phyloP scores from a whole-genome alignment of 225 moss, liverwort and hornwort species.

The Polytrichum commune region DNA sequence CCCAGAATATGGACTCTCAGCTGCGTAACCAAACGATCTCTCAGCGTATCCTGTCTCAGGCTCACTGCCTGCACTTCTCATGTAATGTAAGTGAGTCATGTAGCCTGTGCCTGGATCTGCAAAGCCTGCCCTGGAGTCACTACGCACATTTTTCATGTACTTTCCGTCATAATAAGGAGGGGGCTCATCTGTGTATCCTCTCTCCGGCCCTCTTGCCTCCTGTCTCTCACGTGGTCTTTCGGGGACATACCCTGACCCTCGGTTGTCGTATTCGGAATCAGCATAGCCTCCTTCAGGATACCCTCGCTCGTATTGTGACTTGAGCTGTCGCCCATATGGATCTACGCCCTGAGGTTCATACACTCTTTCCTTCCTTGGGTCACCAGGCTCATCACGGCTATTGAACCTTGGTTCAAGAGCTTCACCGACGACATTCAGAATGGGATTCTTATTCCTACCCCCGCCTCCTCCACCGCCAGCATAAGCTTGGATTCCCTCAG shows the following conservation, averaged over 20 bases:
- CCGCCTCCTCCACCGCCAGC: slow-evolving; percentile 14
- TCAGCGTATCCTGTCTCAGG: slow-evolving; percentile 42
- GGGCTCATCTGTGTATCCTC: slow-evolving; percentile 18
- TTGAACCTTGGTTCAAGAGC: slow-evolving; percentile 34
- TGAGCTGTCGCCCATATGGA: slow-evolving; percentile 31
- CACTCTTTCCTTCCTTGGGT: slow-evolving; percentile 20
- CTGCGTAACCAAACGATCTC: slow-evolving; percentile 23
- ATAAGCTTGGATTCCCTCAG: slow-evolving; percentile 30
- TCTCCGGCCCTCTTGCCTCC: slow-evolving; percentile 29
- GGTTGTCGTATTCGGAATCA: slow-evolving; percentile 21
- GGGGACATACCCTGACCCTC: slow-evolving; percentile 22
- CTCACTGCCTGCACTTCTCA: slow-evolving; percentile 30
- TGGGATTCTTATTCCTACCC: slow-evolving; percentile 16
- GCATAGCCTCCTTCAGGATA: slow-evolving; percentile 20
- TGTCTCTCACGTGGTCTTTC: slow-evolving; percentile 20
- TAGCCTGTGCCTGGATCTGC: slow-evolving; percentile 11
- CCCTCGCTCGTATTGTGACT: slow-evolving; percentile 24
- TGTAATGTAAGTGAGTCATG: slow-evolving; percentile 14
- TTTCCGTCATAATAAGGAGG: slow-evolving; percentile 13
- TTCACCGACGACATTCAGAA: slow-evolving; percentile 13
- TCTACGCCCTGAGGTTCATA: slow-evolving; percentile 30
- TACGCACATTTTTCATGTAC: slow-evolving; percentile 17
- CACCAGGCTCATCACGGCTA: slow-evolving; percentile 14
- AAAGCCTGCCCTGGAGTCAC: slow-evolving; percentile 11
- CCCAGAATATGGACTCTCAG: slow-evolving; percentile 23